These are phyloP conservation scores for Rhodotorula mucilaginosa DNA, from an alignment of 1,284 basidiomycete species.

Conservation along the genomic window DNA sequence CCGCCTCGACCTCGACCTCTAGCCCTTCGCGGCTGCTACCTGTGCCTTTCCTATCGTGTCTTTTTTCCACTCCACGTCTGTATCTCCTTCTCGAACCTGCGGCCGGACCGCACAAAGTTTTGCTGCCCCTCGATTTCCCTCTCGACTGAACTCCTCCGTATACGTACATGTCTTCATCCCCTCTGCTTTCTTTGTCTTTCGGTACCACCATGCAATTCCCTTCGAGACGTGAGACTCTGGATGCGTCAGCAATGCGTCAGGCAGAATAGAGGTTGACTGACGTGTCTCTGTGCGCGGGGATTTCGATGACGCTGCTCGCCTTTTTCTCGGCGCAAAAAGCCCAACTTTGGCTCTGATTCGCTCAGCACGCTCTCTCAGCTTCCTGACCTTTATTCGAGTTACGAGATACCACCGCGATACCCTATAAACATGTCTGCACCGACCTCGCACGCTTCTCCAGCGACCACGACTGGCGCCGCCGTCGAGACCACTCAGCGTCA, in stretches of 20 bases:
- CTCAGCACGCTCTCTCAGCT: background rate
- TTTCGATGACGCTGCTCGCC: background rate
- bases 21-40: background rate
- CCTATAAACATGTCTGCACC: background rate
- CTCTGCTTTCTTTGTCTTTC: background rate
- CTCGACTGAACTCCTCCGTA: too few relatives aligned
- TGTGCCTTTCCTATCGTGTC: background rate
- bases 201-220: too few relatives aligned
- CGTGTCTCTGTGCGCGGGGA: background rate
- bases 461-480: background rate
- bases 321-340: background rate
- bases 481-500: conserved; percentile 38
- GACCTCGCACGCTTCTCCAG: background rate
- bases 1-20: conserved; percentile 5
- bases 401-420: background rate
- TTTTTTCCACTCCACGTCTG: background rate
- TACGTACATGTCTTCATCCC: background rate
- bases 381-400: background rate
- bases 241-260: too few relatives aligned
- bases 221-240: too few relatives aligned
- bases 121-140: background rate
- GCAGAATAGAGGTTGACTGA: background rate
- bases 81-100: too few relatives aligned
- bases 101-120: too few relatives aligned
- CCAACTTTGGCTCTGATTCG: background rate